A percentile compares a stretch with the other conserved stretches of the same genome.
phyloP scores from a whole-genome alignment of 2,329 filamentous ascomycete genomes.

The Penicillium occitanis region DNA sequence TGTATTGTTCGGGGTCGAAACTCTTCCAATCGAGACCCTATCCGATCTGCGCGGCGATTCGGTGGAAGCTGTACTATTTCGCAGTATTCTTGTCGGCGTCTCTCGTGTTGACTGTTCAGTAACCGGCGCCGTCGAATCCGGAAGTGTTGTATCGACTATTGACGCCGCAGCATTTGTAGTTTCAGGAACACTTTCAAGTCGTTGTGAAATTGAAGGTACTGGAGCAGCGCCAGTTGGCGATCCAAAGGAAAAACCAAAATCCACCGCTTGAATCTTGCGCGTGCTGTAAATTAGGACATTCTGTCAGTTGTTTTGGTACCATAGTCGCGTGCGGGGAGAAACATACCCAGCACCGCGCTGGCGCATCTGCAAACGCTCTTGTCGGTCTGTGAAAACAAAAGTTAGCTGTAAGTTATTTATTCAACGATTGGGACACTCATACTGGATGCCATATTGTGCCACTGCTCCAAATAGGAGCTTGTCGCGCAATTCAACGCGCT shows the following conservation, averaged over 20 bases:
- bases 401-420: not conserved
- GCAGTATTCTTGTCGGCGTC: slow-evolving; percentile 24
- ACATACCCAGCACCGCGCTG: slow-evolving; percentile 58
- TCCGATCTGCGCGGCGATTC: slow-evolving; percentile 33
- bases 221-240: slow-evolving; percentile 27
- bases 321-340: slow-evolving; percentile 26
- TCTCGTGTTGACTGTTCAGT: slow-evolving; percentile 22
- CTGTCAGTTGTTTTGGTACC: slow-evolving; percentile 3
- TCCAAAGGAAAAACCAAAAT: slow-evolving; percentile 54
- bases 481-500: slow-evolving; percentile 29
- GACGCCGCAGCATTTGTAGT: slow-evolving; percentile 25
- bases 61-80: slow-evolving; percentile 9
- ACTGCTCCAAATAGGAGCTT: slow-evolving; percentile 31
- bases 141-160: slow-evolving; percentile 22
- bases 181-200: slow-evolving; percentile 25
- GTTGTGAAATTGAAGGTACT: slow-evolving; percentile 30
- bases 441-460: slow-evolving; percentile 41
- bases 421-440: slow-evolving; percentile 23
- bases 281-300: slow-evolving; percentile 36
- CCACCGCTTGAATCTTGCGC: slow-evolving; percentile 48
- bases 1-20: not conserved
- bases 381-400: slow-evolving; percentile 42
- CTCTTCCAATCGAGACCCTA: not conserved
- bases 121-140: slow-evolving; percentile 20
- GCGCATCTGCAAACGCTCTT: slow-evolving; percentile 57